Evolutionary conservation across 345 rosid species (phyloP).

Genomic region (Balakata baccata): DNA sequence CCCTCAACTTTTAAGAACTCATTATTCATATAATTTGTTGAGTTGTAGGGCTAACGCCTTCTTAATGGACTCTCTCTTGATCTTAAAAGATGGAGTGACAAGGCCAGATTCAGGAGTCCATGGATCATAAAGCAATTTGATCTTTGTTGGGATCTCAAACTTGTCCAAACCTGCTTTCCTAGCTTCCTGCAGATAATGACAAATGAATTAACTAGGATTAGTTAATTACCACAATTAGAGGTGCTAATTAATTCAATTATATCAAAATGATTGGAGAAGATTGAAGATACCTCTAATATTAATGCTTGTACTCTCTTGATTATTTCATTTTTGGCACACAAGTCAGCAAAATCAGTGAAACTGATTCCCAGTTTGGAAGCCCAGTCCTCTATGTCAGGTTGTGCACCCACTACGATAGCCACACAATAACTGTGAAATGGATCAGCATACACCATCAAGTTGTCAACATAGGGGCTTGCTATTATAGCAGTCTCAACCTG

Average conservation of each 20-base stretch:
- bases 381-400: conserved; percentile 68
- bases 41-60: conserved; percentile 73
- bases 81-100: conserved; percentile 88
- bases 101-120: conserved; percentile 98
- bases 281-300: conserved; percentile 55
- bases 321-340: conserved; percentile 61
- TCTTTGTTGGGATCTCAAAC: conserved; percentile 90
- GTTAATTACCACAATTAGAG: not conserved
- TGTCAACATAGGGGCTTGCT: conserved; percentile 73
- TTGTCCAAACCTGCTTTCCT: conserved; percentile 70
- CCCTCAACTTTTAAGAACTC: not conserved
- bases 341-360: conserved; percentile 46
- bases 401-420: conserved; percentile 79
- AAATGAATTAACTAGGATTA: not conserved
- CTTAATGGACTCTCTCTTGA: conserved; percentile 77
- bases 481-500: conserved; percentile 90
- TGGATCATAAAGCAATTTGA: conserved; percentile 65
- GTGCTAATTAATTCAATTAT: no score
- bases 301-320: conserved; percentile 72
- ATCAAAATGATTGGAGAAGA: not conserved
- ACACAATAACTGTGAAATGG: conserved; percentile 87
- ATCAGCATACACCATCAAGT: conserved; percentile 88
- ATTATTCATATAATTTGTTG: conserved; percentile 55
- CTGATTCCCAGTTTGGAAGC: conserved; percentile 64
- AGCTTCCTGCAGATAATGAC: conserved; percentile 47